A percentile compares a stretch with the other conserved stretches of the same genome.
phyloP scores from a whole-genome alignment of 148 eudicot genomes.

The Vaccinium myrtillus region DNA sequence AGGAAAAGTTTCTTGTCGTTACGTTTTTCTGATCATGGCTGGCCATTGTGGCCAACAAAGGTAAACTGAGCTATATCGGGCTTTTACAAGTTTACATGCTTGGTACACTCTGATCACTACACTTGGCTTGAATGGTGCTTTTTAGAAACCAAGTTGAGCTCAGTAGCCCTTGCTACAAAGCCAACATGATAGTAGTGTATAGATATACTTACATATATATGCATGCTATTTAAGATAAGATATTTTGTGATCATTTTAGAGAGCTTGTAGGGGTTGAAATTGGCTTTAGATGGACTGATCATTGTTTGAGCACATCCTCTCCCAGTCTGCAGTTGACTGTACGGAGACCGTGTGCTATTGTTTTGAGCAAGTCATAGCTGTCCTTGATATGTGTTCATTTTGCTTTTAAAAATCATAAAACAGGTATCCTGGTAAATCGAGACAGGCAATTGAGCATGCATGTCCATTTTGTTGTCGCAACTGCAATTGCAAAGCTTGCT shows the following conservation, averaged over 20 bases:
- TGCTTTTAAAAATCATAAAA: slow-evolving; percentile 12
- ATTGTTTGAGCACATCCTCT: slow-evolving; percentile 2
- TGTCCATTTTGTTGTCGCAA: slow-evolving; percentile 64
- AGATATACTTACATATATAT: not conserved
- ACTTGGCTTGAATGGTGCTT: not conserved
- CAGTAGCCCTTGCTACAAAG: not conserved
- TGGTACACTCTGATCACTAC: not conserved
- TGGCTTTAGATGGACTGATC: not conserved
- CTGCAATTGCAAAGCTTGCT: slow-evolving; percentile 69
- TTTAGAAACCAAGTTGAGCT: not conserved
- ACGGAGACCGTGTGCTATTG: not conserved
- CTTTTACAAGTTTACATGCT: not conserved
- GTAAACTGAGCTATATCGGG: not conserved
- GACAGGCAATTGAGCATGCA: slow-evolving; percentile 39
- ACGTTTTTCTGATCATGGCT: not conserved
- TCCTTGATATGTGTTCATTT: not conserved
- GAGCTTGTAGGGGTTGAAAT: not conserved
- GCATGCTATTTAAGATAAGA: not conserved
- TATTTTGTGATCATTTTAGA: not conserved
- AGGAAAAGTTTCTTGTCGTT: not conserved
- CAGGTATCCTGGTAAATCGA: slow-evolving; percentile 68
- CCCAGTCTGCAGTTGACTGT: not conserved
- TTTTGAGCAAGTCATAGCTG: not conserved
- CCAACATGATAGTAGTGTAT: not conserved
- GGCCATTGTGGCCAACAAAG: not conserved